Percentiles rank a stretch among this genome's conserved stretches.
Conservation (phyloP, 257 asterid species). For the Eustoma russellianum region DNA sequence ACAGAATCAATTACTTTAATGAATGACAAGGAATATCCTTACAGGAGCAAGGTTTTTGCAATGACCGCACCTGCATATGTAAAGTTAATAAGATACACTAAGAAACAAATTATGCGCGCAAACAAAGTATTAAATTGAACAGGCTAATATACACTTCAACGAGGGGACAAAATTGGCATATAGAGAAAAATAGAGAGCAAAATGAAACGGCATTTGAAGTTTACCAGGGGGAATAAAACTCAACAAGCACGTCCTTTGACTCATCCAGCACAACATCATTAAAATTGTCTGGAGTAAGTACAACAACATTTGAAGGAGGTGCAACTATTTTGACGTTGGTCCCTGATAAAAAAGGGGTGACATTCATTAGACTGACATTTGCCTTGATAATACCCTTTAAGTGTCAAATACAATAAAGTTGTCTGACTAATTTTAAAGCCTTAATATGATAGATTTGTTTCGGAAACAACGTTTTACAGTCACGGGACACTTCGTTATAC, state of each 20-base stretch:
- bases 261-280: constrained; percentile 70
- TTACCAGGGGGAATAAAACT: constrained; percentile 98
- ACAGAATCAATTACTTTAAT: constrained; percentile 10
- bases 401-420: too few species aligned
- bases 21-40: constrained; percentile 28
- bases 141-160: neutral
- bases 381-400: too few species aligned
- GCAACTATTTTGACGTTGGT: constrained; percentile 81
- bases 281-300: constrained; percentile 59
- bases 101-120: constrained; percentile 1
- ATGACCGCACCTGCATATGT: constrained; percentile 83
- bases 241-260: constrained; percentile 77
- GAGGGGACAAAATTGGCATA: neutral
- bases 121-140: neutral
- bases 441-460: too few species aligned
- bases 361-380: too few species aligned
- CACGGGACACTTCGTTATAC: too few species aligned
- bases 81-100: constrained; percentile 16
- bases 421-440: too few species aligned
- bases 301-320: constrained; percentile 65
- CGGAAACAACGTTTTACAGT: too few species aligned
- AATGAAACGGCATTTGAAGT: neutral
- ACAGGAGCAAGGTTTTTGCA: constrained; percentile 95
- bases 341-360: constrained; percentile 36
- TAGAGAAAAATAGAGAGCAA: neutral